These are phyloP conservation scores for Colletotrichum gloeosporioides DNA, from an alignment of 2,329 filamentous ascomycete species.

Conservation along the genomic window DNA sequence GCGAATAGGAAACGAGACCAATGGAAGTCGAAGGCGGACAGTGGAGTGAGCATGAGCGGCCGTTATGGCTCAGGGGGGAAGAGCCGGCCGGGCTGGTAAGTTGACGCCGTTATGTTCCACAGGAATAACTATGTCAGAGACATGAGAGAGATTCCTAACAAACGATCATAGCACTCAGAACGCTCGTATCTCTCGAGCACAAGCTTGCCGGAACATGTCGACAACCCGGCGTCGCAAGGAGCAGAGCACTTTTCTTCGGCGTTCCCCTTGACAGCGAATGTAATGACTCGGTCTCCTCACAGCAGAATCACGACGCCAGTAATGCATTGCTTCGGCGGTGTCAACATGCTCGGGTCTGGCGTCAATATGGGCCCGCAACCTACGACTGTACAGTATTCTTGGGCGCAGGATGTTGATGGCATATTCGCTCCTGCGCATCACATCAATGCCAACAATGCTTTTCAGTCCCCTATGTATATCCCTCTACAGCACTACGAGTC, in stretches of 20 bases:
- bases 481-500: neutral
- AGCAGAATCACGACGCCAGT: neutral
- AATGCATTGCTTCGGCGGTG: neutral
- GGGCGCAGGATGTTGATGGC: neutral
- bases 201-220: neutral
- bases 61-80: neutral
- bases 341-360: neutral
- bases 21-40: neutral
- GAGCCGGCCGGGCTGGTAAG: neutral
- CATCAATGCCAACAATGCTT: neutral
- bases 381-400: neutral
- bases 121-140: neutral
- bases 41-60: neutral
- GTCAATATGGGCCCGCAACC: neutral
- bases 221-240: neutral
- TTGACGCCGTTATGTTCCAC: neutral
- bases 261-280: neutral
- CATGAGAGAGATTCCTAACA: neutral
- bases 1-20: neutral
- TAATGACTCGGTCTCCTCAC: neutral
- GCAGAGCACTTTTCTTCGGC: neutral
- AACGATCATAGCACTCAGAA: neutral
- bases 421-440: neutral
- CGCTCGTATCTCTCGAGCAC: neutral
- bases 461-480: neutral